phyloP scores from a whole-genome alignment of 768 basidiomycete genomes.

The Termitomyces sp. region DNA sequence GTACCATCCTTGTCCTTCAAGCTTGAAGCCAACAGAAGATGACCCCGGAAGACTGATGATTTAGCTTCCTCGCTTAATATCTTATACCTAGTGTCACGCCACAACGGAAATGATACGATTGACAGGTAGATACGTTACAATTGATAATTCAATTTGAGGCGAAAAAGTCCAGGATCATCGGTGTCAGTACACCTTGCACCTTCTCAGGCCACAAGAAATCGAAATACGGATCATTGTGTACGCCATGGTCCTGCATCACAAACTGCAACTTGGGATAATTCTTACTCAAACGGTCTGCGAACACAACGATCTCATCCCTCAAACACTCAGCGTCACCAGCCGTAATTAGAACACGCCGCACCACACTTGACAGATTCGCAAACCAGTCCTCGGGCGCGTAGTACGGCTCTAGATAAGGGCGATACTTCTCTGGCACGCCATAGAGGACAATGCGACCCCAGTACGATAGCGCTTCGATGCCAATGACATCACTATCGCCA shows the following conservation, averaged over 20 bases:
- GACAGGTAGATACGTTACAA: not conserved
- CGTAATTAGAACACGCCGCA: conserved; percentile 30
- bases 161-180: conserved; percentile 17
- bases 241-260: conserved; percentile 25
- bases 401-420: conserved; percentile 25
- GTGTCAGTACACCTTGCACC: conserved; percentile 17
- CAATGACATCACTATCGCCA: conserved; percentile 16
- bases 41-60: too few species aligned
- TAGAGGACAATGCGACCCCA: conserved; percentile 14
- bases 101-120: not conserved
- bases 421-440: conserved; percentile 18
- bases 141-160: not conserved
- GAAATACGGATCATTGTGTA: conserved; percentile 32
- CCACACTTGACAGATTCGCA: conserved; percentile 22
- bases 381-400: conserved; percentile 30
- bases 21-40: too few species aligned
- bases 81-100: too few species aligned
- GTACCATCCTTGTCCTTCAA: not conserved
- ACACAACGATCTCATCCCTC: conserved; percentile 25
- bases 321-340: conserved; percentile 29
- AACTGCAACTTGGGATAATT: conserved; percentile 15
- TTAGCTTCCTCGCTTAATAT: too few species aligned
- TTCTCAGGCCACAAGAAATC: conserved; percentile 23
- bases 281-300: conserved; percentile 19
- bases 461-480: conserved; percentile 5